Percentiles rank a stretch among this genome's conserved stretches.
Conservation (phyloP, 2,329 filamentous ascomycete genomes). For the Colletotrichum tropicale region DNA sequence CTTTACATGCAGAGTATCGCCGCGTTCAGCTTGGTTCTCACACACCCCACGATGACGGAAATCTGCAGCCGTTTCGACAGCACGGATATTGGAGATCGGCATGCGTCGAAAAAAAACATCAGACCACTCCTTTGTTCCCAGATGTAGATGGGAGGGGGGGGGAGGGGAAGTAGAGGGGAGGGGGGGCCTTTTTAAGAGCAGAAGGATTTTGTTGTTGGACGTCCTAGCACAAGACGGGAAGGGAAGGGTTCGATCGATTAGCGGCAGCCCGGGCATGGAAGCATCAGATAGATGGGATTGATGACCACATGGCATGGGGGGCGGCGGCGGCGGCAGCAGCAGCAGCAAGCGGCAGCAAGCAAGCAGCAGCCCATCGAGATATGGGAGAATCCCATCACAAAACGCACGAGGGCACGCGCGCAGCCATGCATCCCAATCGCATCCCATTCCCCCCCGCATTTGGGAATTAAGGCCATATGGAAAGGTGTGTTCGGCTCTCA, state of each 20-base stretch:
- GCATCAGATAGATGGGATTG: constrained; percentile 5
- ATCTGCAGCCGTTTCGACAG: too few relatives aligned
- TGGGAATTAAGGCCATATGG: background rate
- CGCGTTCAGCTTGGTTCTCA: background rate
- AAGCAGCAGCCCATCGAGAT: background rate
- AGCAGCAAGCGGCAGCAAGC: background rate
- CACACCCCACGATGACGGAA: background rate
- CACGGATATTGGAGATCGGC: background rate
- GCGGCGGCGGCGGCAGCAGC: too few relatives aligned
- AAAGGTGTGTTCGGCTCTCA: constrained; percentile 2
- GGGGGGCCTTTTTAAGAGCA: background rate
- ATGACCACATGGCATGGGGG: background rate
- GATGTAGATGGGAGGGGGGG: too few relatives aligned
- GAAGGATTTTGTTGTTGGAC: background rate
- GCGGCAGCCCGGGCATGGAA: background rate
- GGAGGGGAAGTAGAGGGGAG: too few relatives aligned
- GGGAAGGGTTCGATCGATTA: background rate
- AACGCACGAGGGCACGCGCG: background rate
- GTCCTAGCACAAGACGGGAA: background rate
- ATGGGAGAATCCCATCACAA: background rate
- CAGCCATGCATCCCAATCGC: background rate
- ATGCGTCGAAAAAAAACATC: background rate
- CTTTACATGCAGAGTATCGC: too few relatives aligned
- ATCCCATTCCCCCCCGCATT: background rate
- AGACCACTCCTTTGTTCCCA: background rate